Evolutionary conservation across 2,329 filamentous ascomycete species (phyloP), one percentile per base, ranked within the genome.

Genomic region (Aspergillus aculeatinus): DNA sequence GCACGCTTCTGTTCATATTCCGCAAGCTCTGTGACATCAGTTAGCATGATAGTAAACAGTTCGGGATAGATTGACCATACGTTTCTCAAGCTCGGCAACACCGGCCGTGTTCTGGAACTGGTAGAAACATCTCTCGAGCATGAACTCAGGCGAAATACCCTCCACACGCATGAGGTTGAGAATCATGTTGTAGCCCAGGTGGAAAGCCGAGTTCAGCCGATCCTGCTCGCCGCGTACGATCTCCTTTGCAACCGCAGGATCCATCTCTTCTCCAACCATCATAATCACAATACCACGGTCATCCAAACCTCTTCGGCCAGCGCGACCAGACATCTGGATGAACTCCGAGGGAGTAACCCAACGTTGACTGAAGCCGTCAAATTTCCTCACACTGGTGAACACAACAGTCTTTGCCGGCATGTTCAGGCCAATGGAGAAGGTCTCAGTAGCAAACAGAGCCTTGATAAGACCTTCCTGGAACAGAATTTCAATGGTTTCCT

Each of bases 331-430:
- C 95, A 99, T 99, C 74, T 99, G 95, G 55, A 99, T 91, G 76
- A 98, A 99, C 71, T 99, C 95, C 11, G 92, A 96, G 1, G 92
- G 92, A 0, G 93, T 97, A 21, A 98, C 85, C 77, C 93, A 96
- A 64, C 94, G 86, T 68, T 87, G 85, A 60, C 85, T 83, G 6
- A 87, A 83, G 59, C 96, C 96, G 72, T 99, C 95, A 73, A 93
- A 99, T 73, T 99, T 99, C 56, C 90, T 90, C 10, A 99, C 92
- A 67, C 90, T 93, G 0, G 95, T 97, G 76, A 99, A 99, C n/a
- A 99, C 93, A 1, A 99, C 95, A 0, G 95, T 99, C 81, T 97
- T 97, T 27, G 95, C 95, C 66, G 95, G 95, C 95, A 99, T 98
- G 82, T 99, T 99, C 60, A 99, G 79, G 61, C 95, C 95, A 65